Percentiles rank a stretch among this genome's conserved stretches.
phyloP scores from a whole-genome alignment of 148 eudicot genomes.

The Pharnaceum exiguum region DNA sequence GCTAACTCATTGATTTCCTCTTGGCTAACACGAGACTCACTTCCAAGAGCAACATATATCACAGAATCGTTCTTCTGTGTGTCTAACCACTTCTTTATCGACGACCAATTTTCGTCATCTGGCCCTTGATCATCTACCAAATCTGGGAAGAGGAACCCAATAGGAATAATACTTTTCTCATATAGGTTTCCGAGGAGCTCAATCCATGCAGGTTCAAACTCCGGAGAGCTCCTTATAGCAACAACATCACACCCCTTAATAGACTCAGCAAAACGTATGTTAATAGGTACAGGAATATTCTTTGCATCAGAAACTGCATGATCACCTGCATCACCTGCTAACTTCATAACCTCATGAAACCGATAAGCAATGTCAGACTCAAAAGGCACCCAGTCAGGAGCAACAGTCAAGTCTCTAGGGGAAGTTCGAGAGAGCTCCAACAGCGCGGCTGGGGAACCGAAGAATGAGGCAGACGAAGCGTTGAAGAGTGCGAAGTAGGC shows the following conservation, averaged over 20 bases:
- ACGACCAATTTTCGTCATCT: constrained; percentile 19
- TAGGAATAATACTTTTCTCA: constrained; percentile 38
- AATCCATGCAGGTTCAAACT: constrained; percentile 59
- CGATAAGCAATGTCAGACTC: constrained; percentile 33
- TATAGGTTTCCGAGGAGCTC: constrained; percentile 41
- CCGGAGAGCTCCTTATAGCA: constrained; percentile 35
- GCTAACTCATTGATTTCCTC: constrained; percentile 42
- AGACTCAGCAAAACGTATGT: constrained; percentile 37
- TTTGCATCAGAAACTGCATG: too few species aligned
- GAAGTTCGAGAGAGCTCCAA: constrained; percentile 8
- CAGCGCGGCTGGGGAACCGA: constrained; percentile 39
- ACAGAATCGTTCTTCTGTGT: constrained; percentile 31
- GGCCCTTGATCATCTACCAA: not conserved
- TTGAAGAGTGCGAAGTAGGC: constrained; percentile 52
- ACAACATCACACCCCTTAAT: constrained; percentile 49
- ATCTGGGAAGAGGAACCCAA: constrained; percentile 47
- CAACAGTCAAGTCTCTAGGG: constrained; percentile 31
- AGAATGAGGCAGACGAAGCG: constrained; percentile 47
- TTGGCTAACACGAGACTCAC: constrained; percentile 43
- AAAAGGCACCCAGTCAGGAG: constrained; percentile 52
- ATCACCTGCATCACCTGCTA: constrained; percentile 25
- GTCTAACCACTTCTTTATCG: constrained; percentile 48
- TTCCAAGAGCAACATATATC: constrained; percentile 63
- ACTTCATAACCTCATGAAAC: constrained; percentile 38
- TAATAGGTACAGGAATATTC: constrained; percentile 40